Percentiles rank a stretch among this genome's conserved stretches.
These are phyloP conservation scores for Ramaria rubella DNA, from an alignment of 768 basidiomycete species.

Conservation along the genomic window DNA sequence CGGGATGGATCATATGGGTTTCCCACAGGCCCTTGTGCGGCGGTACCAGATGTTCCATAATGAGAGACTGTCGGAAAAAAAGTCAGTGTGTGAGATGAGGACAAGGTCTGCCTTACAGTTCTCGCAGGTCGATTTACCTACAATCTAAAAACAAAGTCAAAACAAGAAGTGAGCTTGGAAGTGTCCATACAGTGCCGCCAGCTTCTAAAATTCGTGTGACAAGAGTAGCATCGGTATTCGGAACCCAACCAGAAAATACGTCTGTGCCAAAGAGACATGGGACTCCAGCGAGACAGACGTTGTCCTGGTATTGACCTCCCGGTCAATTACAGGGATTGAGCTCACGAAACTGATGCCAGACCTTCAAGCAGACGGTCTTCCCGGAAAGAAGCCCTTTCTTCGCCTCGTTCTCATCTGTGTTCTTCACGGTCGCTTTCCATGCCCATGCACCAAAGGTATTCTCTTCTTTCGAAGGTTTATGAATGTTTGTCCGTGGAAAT, in stretches of 20 bases:
- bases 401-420: conserved; percentile 17
- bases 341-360: background rate
- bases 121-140: conserved; percentile 36
- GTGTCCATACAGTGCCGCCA: conserved; percentile 25
- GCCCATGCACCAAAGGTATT: conserved; percentile 32
- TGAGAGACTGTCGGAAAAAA: conserved; percentile 26
- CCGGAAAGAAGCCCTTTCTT: conserved; percentile 27
- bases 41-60: conserved; percentile 31
- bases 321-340: background rate
- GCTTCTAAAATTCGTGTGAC: conserved; percentile 38
- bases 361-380: conserved; percentile 35
- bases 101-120: conserved; percentile 13
- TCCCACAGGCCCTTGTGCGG: conserved; percentile 35
- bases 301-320: conserved; percentile 21
- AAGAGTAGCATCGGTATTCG: conserved; percentile 36
- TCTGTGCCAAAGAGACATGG: conserved; percentile 38
- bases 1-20: conserved; percentile 39
- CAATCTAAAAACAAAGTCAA: conserved; percentile 14
- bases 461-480: conserved; percentile 19
- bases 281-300: conserved; percentile 34
- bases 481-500: conserved; percentile 22
- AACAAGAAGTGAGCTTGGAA: background rate
- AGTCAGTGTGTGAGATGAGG: background rate
- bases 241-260: conserved; percentile 28
- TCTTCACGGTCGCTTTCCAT: conserved; percentile 28